These are phyloP conservation scores for Pseudozyma pruni DNA, from an alignment of 1,284 basidiomycete species.

Conservation along the genomic window DNA sequence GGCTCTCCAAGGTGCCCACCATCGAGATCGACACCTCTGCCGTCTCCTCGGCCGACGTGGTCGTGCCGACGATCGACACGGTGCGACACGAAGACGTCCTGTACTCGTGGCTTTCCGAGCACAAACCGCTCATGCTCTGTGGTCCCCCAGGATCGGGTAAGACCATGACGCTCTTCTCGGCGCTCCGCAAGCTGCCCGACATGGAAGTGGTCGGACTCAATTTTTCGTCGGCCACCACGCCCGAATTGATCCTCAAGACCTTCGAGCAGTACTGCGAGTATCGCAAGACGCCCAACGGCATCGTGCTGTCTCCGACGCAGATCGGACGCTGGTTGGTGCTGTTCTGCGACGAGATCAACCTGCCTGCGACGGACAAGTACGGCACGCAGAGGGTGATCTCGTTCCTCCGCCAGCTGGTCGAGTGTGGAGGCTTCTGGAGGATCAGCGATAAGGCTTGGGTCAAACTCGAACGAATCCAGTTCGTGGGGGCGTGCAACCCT, in stretches of 20 bases:
- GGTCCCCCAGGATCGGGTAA: conserved; percentile 99
- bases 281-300: conserved; percentile 95
- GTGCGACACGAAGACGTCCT: conserved; percentile 98
- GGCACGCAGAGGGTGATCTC: conserved; percentile 98
- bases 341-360: conserved; percentile 99
- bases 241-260: conserved; percentile 96
- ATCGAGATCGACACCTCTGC: conserved; percentile 97
- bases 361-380: conserved; percentile 96
- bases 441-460: conserved; percentile 97
- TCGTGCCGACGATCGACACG: conserved; percentile 98
- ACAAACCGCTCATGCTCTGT: conserved; percentile 97
- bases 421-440: conserved; percentile 94
- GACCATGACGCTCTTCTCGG: conserved; percentile 99
- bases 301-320: conserved; percentile 90
- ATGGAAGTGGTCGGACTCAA: conserved; percentile 99
- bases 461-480: conserved; percentile 95
- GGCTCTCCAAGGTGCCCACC: conserved; percentile 84
- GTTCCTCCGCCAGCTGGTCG: conserved; percentile 96
- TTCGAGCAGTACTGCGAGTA: conserved; percentile 99
- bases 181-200: conserved; percentile 94
- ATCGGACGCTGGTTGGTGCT: conserved; percentile 98
- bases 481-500: conserved; percentile 99
- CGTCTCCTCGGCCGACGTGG: conserved; percentile 93
- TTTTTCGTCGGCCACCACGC: conserved; percentile 98
- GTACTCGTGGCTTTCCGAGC: conserved; percentile 98